Evolutionary conservation across 352 stramenopile genomes (phyloP).

Genomic region (Globisporangium apiculatum): DNA sequence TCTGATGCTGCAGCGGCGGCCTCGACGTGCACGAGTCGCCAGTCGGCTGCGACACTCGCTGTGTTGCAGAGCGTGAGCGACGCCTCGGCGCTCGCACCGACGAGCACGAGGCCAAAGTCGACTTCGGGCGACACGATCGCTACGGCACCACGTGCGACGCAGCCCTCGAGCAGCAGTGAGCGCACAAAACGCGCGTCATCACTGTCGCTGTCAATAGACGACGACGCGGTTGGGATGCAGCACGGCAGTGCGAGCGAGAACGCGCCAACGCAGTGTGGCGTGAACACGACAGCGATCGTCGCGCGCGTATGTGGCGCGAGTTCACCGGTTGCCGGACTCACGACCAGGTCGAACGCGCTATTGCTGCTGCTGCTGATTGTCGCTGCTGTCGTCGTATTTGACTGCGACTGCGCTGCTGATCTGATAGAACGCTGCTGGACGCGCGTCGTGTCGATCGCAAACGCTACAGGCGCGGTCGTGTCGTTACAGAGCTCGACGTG

Average conservation of each 20-base stretch:
- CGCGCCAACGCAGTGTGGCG: constrained; percentile 23
- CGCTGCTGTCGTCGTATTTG: background rate
- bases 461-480: constrained; percentile 19
- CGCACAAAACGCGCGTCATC: constrained; percentile 19
- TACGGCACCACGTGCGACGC: constrained; percentile 30
- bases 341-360: constrained; percentile 18
- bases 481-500: constrained; percentile 22
- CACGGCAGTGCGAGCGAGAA: constrained; percentile 49
- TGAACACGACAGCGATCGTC: constrained; percentile 28
- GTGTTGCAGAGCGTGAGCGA: constrained; percentile 26
- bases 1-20: constrained; percentile 1
- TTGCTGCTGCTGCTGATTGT: background rate
- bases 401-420: background rate
- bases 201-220: background rate
- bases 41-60: constrained; percentile 21
- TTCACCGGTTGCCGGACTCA: constrained; percentile 16
- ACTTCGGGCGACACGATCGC: constrained; percentile 42
- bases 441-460: constrained; percentile 11
- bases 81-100: constrained; percentile 36
- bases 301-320: constrained; percentile 15
- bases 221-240: constrained; percentile 12
- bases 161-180: constrained; percentile 48
- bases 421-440: constrained; percentile 4
- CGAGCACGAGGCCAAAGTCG: constrained; percentile 70
- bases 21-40: constrained; percentile 44